Percentiles rank a stretch among this genome's conserved stretches.
Evolutionary conservation across 2,329 filamentous ascomycete species (phyloP).

Genomic region (Aotearoamyces nothofagi): DNA sequence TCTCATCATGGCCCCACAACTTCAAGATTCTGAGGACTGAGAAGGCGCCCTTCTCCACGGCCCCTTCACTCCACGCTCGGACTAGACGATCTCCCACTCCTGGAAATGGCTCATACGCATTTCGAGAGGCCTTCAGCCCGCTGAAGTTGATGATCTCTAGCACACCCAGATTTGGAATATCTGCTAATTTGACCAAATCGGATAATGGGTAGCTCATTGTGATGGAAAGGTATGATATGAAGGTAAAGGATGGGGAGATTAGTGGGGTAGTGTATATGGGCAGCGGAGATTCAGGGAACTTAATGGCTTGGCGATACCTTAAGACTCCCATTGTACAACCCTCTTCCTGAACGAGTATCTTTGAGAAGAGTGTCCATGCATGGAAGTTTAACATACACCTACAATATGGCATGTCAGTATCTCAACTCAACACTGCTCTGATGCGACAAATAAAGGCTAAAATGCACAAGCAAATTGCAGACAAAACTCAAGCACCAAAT

Average conservation of each 20-base stretch:
- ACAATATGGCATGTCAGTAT: neutral
- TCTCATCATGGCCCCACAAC: conserved; percentile 14
- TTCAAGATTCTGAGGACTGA: conserved; percentile 17
- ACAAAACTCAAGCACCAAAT: neutral
- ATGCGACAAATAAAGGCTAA: too few species aligned
- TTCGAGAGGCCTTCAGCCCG: neutral
- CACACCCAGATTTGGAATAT: conserved; percentile 15
- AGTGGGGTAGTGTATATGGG: conserved; percentile 13
- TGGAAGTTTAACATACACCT: conserved; percentile 14
- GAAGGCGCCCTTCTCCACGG: conserved; percentile 13
- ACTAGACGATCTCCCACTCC: conserved; percentile 15
- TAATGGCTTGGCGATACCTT: conserved; percentile 13
- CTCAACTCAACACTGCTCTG: too few species aligned
- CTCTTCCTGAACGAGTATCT: conserved; percentile 8
- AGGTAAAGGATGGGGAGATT: conserved; percentile 15
- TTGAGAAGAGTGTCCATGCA: conserved; percentile 16
- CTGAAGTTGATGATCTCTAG: conserved; percentile 15
- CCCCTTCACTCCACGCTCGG: conserved; percentile 17
- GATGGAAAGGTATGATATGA: conserved; percentile 18
- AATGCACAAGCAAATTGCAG: too few species aligned
- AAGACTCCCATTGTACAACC: conserved; percentile 7
- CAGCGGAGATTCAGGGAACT: conserved; percentile 10
- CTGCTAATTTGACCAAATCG: conserved; percentile 17
- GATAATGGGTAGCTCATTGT: conserved; percentile 11
- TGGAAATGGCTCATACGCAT: neutral